Percentiles rank a stretch among this genome's conserved stretches.
phyloP scores from a whole-genome alignment of 495 filamentous ascomycete genomes.

The Neurospora sp. region DNA sequence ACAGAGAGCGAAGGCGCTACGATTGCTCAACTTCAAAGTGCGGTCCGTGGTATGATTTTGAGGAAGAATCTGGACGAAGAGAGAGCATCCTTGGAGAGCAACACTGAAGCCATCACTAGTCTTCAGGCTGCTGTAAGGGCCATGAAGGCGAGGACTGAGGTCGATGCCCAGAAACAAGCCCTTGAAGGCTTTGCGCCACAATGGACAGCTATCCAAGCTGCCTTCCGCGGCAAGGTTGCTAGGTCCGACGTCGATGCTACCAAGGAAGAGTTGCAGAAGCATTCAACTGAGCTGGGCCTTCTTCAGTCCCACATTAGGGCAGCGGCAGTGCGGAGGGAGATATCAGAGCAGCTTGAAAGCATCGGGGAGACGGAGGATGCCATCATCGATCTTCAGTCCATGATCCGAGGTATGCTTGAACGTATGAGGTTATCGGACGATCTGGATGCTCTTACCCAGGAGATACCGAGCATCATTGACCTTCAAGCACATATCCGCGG shows the following conservation, averaged over 20 bases:
- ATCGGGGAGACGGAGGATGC: constrained; percentile 30
- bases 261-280: constrained; percentile 29
- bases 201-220: constrained; percentile 43
- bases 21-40: constrained; percentile 41
- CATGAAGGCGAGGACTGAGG: constrained; percentile 25
- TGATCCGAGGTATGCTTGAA: constrained; percentile 44
- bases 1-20: constrained; percentile 36
- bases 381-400: constrained; percentile 35
- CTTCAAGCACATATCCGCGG: constrained; percentile 69
- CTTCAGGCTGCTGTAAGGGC: constrained; percentile 43
- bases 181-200: constrained; percentile 28
- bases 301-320: constrained; percentile 38
- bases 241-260: constrained; percentile 30
- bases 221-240: constrained; percentile 35
- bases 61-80: constrained; percentile 31
- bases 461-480: constrained; percentile 47
- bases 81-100: constrained; percentile 26
- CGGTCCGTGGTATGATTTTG: constrained; percentile 40
- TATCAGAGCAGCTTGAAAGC: constrained; percentile 32
- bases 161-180: constrained; percentile 26
- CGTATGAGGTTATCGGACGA: constrained; percentile 37
- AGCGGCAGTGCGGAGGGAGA: constrained; percentile 36
- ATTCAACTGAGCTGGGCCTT: constrained; percentile 22
- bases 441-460: constrained; percentile 46
- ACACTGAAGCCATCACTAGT: constrained; percentile 27